Conservation (phyloP, 345 rosid species). For the Turnera subulata region DNA sequence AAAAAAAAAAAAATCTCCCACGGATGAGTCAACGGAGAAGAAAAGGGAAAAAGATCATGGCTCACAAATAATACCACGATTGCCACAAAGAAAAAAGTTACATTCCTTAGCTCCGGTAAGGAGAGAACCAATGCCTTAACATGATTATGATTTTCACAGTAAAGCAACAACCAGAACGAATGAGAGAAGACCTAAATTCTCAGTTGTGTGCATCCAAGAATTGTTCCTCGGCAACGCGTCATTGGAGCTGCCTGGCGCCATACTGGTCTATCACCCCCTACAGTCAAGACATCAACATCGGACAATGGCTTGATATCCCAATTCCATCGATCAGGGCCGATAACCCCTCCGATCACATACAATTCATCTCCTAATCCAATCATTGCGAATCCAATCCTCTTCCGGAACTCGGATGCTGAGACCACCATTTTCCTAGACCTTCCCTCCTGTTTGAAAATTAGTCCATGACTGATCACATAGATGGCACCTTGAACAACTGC, state of each 20-base stretch:
- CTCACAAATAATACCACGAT: slow-evolving; percentile 18
- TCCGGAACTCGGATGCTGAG: slow-evolving; percentile 79
- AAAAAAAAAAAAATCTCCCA: no score
- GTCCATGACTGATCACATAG: slow-evolving; percentile 67
- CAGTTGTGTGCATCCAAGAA: slow-evolving; percentile 73
- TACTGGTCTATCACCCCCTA: slow-evolving; percentile 63
- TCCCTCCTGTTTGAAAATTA: slow-evolving; percentile 57
- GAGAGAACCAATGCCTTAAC: slow-evolving; percentile 19
- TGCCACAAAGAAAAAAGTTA: slow-evolving; percentile 5
- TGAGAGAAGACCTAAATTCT: slow-evolving; percentile 49
- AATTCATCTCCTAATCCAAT: slow-evolving; percentile 66
- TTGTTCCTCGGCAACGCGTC: slow-evolving; percentile 81
- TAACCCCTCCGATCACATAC: slow-evolving; percentile 81
- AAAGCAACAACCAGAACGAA: slow-evolving; percentile 3
- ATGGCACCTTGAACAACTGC: slow-evolving; percentile 63
- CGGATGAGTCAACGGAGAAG: no score
- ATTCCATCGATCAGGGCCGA: slow-evolving; percentile 78
- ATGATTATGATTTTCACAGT: slow-evolving; percentile 22
- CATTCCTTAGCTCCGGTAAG: slow-evolving; percentile 22
- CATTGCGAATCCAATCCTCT: slow-evolving; percentile 82
- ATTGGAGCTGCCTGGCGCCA: slow-evolving; percentile 81
- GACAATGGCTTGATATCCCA: slow-evolving; percentile 78
- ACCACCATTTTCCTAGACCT: slow-evolving; percentile 48
- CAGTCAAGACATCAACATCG: slow-evolving; percentile 55
- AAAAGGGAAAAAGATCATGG: slow-evolving; percentile 13